Evolutionary conservation across 1,284 basidiomycete species (phyloP), one percentile per base, ranked within the genome.

Genomic region (Singerocomus inundabilis): DNA sequence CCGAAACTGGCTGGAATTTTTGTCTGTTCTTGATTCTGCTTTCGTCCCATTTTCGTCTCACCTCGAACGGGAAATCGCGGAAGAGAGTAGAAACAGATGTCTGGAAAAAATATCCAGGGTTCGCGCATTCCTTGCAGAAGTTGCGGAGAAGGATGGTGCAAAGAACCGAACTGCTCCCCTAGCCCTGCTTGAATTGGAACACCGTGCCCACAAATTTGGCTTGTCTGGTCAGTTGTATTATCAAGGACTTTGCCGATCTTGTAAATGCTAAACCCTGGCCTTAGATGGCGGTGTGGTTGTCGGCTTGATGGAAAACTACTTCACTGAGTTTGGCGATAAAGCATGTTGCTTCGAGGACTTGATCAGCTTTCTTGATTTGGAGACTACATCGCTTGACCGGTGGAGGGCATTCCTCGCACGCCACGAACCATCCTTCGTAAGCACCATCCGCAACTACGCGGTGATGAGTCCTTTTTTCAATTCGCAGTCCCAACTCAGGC

Each of bases 301-400:
- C 28, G 64, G 63, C 18, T 69, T 82, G 49, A 70, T 88, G 64
- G 73, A 80, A 58, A 70, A 76, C 40, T 96, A 95, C 66, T 84
- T 92, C 60, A 72, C 80, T 34, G 73, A 72, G 50, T 83, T 93
- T 60, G 85, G 87, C 11, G 81, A 84, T 64, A 96, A 93, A 68
- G 74, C 84, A 6, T 91, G 88, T 66, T 93, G 90, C 64, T 91
- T 84, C 55, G 91, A 94, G 67, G 93, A 96, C 59, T 70, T 96
- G 38, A 77, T 77, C 55, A 81, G 82, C 5, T 93, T 87, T 62
- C 66, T 82, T 34, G 59, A 62, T 8, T 68, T 87, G 5, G 69
- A 75, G 28, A 73, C 69, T 38, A 73, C 77, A 3, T 75, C 77
- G 11, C 64, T 77, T 12, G 49, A 66, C 10, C 69, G 70, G 49